Percentiles rank a stretch among this genome's conserved stretches.
phyloP scores from a whole-genome alignment of 495 filamentous ascomycete species.

The Penicillium malachiteum region DNA sequence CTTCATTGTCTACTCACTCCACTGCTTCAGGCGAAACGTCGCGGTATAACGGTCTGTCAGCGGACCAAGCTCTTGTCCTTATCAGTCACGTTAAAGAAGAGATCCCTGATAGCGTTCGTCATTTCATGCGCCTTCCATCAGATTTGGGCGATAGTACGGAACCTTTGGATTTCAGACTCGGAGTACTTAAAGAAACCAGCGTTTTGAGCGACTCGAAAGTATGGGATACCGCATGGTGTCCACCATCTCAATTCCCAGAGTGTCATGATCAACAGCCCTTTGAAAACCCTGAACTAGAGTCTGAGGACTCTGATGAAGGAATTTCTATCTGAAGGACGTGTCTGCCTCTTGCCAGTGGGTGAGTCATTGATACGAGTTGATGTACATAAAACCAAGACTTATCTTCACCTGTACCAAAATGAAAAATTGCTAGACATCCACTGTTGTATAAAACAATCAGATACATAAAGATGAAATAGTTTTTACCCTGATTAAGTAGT shows the following conservation, averaged over 20 bases:
- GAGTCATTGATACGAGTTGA: no score
- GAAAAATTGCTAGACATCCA: no score
- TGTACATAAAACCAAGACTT: no score
- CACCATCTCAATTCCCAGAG: neutral
- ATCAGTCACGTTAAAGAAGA: conserved; percentile 91
- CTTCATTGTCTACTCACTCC: neutral
- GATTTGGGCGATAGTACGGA: conserved; percentile 41
- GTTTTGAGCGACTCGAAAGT: conserved; percentile 18
- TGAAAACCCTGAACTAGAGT: no score
- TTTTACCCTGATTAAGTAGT: no score
- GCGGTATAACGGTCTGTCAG: conserved; percentile 43
- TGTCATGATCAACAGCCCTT: no score
- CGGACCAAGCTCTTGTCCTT: conserved; percentile 75
- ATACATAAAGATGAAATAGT: no score
- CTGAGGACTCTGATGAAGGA: no score
- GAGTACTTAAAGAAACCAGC: conserved; percentile 21
- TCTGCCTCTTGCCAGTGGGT: no score
- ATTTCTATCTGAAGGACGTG: no score
- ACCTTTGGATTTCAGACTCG: conserved; percentile 37
- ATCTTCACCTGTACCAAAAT: no score
- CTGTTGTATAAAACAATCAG: no score
- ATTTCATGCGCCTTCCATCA: conserved; percentile 77
- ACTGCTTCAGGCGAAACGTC: neutral
- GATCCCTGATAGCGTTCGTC: conserved; percentile 73
- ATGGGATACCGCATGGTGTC: conserved; percentile 35